Conservation (phyloP, 768 basidiomycete genomes). For the Trametes villosa region DNA sequence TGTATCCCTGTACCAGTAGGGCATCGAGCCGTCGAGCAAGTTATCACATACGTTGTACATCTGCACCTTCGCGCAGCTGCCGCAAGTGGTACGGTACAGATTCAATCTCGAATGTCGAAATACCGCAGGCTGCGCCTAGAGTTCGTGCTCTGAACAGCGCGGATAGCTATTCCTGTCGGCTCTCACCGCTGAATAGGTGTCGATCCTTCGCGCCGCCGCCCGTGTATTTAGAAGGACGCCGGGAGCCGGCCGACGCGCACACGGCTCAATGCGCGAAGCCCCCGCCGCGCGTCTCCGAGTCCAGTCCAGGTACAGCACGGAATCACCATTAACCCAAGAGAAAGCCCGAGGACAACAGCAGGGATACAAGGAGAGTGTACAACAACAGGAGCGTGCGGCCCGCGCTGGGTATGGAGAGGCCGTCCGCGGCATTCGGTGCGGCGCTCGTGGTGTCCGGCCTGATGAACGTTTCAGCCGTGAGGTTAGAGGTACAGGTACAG, state of each 20-base stretch:
- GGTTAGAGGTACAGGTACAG: neutral
- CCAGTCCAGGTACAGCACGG: conserved; percentile 3
- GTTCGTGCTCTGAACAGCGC: neutral
- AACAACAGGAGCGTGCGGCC: conserved; percentile 11
- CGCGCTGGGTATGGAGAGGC: neutral
- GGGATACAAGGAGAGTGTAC: conserved; percentile 17
- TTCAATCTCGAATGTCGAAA: neutral
- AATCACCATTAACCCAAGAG: conserved; percentile 7
- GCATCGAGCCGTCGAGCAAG: conserved; percentile 2
- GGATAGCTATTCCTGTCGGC: neutral
- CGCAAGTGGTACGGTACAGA: too few species aligned
- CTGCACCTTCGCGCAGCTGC: neutral
- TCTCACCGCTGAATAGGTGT: neutral
- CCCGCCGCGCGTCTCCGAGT: neutral
- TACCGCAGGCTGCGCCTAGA: neutral
- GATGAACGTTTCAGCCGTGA: neutral
- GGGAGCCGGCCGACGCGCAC: neutral
- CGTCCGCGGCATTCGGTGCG: neutral
- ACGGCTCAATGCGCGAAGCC: neutral
- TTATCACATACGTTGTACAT: neutral
- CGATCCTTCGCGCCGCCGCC: conserved; percentile 1
- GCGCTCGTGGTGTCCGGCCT: conserved; percentile 28
- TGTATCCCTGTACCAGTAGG: conserved; percentile 18
- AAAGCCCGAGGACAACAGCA: conserved; percentile 7
- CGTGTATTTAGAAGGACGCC: neutral